Evolutionary conservation across 768 basidiomycete genomes (phyloP), one percentile per base, ranked within the genome.

Genomic region (Udeniomyces megalosporus): DNA sequence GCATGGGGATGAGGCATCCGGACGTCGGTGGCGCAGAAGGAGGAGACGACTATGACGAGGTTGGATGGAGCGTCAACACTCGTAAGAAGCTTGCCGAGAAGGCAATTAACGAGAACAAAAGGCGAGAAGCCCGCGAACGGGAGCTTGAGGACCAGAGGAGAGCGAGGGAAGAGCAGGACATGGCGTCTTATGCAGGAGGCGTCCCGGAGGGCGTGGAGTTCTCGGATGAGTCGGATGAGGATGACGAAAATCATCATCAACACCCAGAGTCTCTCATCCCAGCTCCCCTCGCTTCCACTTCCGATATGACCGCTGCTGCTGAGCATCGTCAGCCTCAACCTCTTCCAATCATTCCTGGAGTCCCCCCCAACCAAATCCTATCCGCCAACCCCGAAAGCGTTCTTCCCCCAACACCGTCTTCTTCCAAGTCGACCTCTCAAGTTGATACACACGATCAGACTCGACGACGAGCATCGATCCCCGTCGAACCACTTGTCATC

Each of bases 141-240:
- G 47, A 71, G 63, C 54, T 68, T 53, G 67, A 71, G 60, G 5
- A 58, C 61, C 52, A 66, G 60, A 56, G 58, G 54, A 50, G 47
- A 17, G 65, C 66, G 35, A 67, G 69, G 32, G 69, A 71, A 32
- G 66, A 60, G 52, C n/a, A 38, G 56, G 20, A 62, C 67, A 44
- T 60, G 58, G 34, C 47, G 61, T n/a, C 48, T n/a, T 47, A 66
- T 67, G 15, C 56, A 67, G 47, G 67, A 65, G 51, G 68, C 54
- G 34, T 66, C 14, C 64, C 68, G 4, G 65, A 69, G 17, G 74
- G 72, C 12, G 54, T 75, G 24, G 72, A 75, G 47, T 73, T 75
- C 58, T 74, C 73, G 15, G 81, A 80, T 17, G 84, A 79, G 71
- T 73, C 71, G 49, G 76, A 76, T 26, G 74, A 75, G 22, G 76